Evolutionary conservation across 2,329 filamentous ascomycete species (phyloP), one percentile per base, ranked within the genome.

Genomic region (Aspergillus sp.): DNA sequence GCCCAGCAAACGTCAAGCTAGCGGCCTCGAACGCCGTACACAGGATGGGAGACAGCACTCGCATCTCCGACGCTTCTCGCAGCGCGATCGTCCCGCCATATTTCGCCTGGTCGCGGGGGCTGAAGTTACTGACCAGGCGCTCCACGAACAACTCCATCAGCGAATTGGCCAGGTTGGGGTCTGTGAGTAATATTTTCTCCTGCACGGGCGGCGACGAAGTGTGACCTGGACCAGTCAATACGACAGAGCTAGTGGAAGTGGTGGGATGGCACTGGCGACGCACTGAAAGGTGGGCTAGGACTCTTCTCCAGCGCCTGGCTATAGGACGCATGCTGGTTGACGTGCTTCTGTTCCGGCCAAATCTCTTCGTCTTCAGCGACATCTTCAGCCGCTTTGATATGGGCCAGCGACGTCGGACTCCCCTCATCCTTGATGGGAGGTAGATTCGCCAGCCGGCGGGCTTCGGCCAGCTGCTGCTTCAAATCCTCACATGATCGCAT

Each of bases 141-240:
- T 63, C 60, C 17, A 65, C 47, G 36, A 64, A 63, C 3, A 63
- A 35, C 35, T 65, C 63, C 36, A 64, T 47, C n/a, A 65, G n/a
- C 1, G 57, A 38, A 24, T 50, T 56, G 8, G 56, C 60, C 22
- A 57, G 22, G 9, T 53, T 33, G 4, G 62, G 58, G 16, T 60
- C 55, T 4, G 50, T 50, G 8, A 63, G 48, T 3, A 53, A 32
- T 8, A 42, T 42, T 22, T 57, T 61, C 17, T 60, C 54, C 20
- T 49, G 38, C 16, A 38, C 8, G 14, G 16, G 35, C 8, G 45
- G 44, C 8, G 44, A 42, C 17, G 55, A 45, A 17, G 49, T 42
- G 20, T 51, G 8, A 8, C 26, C 26, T 30, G 10, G 26, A 30
- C 10, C 22, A 30, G 26, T 30, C 10, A 30, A 30, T 30, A 30